phyloP scores from a whole-genome alignment of 129 eudicot genomes.

The Oenanthe sinensis region DNA sequence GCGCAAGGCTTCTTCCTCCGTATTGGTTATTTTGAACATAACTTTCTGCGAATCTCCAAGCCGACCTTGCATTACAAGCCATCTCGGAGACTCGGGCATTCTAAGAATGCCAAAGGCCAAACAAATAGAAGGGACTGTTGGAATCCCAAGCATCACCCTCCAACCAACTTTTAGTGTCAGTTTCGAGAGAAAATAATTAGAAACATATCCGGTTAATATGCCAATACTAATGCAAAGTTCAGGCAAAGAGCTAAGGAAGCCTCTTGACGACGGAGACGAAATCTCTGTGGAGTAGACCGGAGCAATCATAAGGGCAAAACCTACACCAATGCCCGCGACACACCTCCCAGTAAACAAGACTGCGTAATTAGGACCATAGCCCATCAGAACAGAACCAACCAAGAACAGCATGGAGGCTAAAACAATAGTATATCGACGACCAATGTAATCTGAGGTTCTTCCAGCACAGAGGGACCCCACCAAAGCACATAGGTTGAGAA shows the following conservation, averaged over 20 bases:
- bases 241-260: constrained; percentile 55
- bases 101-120: constrained; percentile 49
- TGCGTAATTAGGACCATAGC: constrained; percentile 48
- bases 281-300: constrained; percentile 89
- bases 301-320: constrained; percentile 80
- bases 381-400: constrained; percentile 64
- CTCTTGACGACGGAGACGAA: constrained; percentile 49
- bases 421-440: constrained; percentile 64
- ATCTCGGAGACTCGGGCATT: constrained; percentile 92
- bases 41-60: constrained; percentile 43
- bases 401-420: constrained; percentile 57
- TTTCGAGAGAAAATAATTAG: constrained; percentile 33
- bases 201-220: constrained; percentile 53
- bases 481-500: constrained; percentile 65
- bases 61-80: constrained; percentile 70
- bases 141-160: constrained; percentile 73
- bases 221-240: constrained; percentile 71
- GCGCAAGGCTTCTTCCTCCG: constrained; percentile 39
- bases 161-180: constrained; percentile 39
- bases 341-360: constrained; percentile 56
- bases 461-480: constrained; percentile 76
- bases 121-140: constrained; percentile 48
- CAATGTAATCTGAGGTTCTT: constrained; percentile 63
- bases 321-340: constrained; percentile 76
- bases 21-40: constrained; percentile 34